A percentile compares a stretch with the other conserved stretches of the same genome.
These are phyloP conservation scores for Musa troglodytarum DNA, from an alignment of 176 grass and related monocot genomes.

Conservation along the genomic window DNA sequence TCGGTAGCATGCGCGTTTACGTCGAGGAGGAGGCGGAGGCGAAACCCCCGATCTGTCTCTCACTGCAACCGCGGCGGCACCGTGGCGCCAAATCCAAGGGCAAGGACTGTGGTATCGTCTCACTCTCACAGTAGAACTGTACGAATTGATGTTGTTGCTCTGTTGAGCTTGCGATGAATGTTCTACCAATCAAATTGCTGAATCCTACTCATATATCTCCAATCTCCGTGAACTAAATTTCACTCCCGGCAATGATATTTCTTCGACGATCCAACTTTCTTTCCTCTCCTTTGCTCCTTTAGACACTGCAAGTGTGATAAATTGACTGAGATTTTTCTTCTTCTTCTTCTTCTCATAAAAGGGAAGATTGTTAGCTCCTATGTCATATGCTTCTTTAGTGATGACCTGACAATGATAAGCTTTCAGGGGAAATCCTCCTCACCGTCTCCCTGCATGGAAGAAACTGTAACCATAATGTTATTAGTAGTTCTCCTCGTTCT, in stretches of 20 bases:
- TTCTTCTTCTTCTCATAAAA: background rate
- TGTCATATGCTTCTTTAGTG: background rate
- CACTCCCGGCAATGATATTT: too few relatives aligned
- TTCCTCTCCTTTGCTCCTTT: too few relatives aligned
- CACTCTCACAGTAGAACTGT: too few relatives aligned
- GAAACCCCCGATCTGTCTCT: constrained; percentile 49
- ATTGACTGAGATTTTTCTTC: too few relatives aligned
- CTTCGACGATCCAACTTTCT: too few relatives aligned
- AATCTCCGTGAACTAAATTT: too few relatives aligned
- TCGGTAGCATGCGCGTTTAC: constrained; percentile 42
- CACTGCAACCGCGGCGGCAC: constrained; percentile 46
- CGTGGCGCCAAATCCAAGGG: constrained; percentile 2
- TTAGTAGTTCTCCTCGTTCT: background rate
- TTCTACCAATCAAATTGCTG: background rate
- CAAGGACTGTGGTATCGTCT: constrained; percentile 41
- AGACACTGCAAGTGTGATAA: too few relatives aligned
- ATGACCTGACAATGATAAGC: background rate
- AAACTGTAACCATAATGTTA: constrained; percentile 9
- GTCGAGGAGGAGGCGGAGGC: constrained; percentile 9
- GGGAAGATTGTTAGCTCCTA: background rate
- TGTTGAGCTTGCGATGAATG: too few relatives aligned
- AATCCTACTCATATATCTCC: too few relatives aligned
- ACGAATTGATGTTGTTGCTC: too few relatives aligned
- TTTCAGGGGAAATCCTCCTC: constrained; percentile 69
- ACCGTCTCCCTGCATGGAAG: constrained; percentile 42